Evolutionary conservation across 2,329 filamentous ascomycete species (phyloP), one percentile per base, ranked within the genome.

Genomic region (Lachnum nothofagi): DNA sequence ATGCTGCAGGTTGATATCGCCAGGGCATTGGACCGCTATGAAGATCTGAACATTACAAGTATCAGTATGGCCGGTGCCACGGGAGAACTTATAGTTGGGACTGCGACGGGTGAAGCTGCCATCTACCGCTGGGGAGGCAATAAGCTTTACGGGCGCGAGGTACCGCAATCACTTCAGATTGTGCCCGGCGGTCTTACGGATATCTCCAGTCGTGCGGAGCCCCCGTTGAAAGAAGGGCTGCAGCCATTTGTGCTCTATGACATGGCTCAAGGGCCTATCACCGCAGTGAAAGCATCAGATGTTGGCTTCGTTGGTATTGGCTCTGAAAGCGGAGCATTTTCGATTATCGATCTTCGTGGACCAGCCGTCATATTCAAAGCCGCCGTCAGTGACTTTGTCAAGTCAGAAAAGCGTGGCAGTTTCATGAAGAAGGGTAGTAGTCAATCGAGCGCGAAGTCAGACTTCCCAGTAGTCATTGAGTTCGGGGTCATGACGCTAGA

Each of bases 401-500:
- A 88, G 63, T 73, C 79, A n/a, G 83, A 87, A 44, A 94, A 90
- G 67, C 79, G 85, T 23, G 74, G 80, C 2, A 89, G 86, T 45
- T 85, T 96, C 60, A 74, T 83, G 52, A 79, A 73, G 61, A 72
- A 76, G 67, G 71, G 71, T 10, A 76, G 74, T 49, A 77, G 73
- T 23, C 47, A 71, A 67, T 44, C 67, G 72, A 20, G 72, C 4
- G 64, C 71, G 1, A 73, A 74, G 44, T 64, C 72, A 3, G 91
- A 96, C 62, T 94, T 83, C 79, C 82, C 88, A 0, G 89, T 88
- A 0, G 77, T 74, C 24, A 82, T 97, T 23, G 88, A 96, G 63
- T 98, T 97, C 70, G 89, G 88, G 45, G 88, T 95, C 40, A 85
- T 98, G 82, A 94, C 87, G 3, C 71, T 96, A 3, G 93, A 97